These are phyloP conservation scores for Cutaneotrichosporon mucoides DNA, from an alignment of 1,284 basidiomycete species.

Conservation along the genomic window DNA sequence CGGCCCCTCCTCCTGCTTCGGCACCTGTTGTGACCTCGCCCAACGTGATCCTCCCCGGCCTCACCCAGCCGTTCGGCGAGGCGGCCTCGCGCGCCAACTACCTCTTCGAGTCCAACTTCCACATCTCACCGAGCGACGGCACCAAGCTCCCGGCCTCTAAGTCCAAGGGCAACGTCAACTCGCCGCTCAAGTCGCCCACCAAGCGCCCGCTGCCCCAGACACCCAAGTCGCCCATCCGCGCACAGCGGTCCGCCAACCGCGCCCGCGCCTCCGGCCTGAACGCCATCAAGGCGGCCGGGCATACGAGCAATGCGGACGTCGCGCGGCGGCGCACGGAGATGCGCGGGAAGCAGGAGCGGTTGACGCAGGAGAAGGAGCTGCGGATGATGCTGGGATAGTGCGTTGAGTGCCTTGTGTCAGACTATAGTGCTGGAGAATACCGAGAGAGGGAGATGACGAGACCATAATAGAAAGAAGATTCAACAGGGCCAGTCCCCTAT, in stretches of 20 bases:
- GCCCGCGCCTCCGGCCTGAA: constrained; percentile 6
- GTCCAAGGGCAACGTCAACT: neutral
- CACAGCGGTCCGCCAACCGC: neutral
- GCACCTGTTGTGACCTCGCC: neutral
- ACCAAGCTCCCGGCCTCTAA: neutral
- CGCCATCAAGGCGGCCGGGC: constrained; percentile 2
- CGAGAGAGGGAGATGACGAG: too few relatives aligned
- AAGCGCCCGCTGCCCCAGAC: constrained; percentile 1
- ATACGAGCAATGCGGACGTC: constrained; percentile 26
- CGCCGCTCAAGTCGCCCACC: neutral
- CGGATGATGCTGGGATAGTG: constrained; percentile 31
- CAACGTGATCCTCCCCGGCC: neutral
- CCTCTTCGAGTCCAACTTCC: constrained; percentile 20
- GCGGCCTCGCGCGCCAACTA: constrained; percentile 29
- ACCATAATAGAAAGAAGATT: too few relatives aligned
- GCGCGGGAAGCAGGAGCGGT: constrained; percentile 31
- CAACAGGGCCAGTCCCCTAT: too few relatives aligned
- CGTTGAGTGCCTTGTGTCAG: too few relatives aligned
- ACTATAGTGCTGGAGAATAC: too few relatives aligned
- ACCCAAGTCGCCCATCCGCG: constrained; percentile 3
- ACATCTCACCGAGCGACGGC: constrained; percentile 5
- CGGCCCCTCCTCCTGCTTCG: too few relatives aligned
- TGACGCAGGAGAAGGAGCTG: constrained; percentile 37
- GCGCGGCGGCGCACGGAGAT: constrained; percentile 33
- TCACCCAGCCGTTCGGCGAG: constrained; percentile 27